Percentiles rank a stretch among this genome's conserved stretches.
phyloP scores from a whole-genome alignment of 129 eudicot genomes.

The Artemisia annua region DNA sequence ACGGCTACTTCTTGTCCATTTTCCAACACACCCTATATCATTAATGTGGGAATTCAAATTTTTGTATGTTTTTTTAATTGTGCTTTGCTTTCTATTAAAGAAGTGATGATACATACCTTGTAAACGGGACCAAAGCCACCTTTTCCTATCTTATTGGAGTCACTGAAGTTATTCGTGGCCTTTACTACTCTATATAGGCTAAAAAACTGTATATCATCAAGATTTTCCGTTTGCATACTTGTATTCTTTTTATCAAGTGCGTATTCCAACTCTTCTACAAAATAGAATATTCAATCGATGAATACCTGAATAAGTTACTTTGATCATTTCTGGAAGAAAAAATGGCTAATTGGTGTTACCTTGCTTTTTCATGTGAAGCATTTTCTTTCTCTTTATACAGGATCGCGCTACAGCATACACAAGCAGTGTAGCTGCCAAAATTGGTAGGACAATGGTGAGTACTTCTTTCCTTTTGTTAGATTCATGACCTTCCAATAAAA shows the following conservation, averaged over 20 bases:
- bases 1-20: slow-evolving; percentile 32
- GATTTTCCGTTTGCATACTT: slow-evolving; percentile 18
- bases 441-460: not conserved
- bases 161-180: slow-evolving; percentile 32
- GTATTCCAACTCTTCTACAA: slow-evolving; percentile 1
- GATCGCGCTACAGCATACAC: not conserved
- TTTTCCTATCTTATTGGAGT: slow-evolving; percentile 21
- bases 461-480: not conserved
- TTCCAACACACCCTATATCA: slow-evolving; percentile 22
- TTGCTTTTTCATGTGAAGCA: not conserved
- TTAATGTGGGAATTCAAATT: no score
- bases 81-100: not conserved
- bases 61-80: no score
- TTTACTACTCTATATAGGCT: slow-evolving; percentile 8
- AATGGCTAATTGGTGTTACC: not conserved
- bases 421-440: not conserved
- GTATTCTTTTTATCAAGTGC: not conserved
- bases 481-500: not conserved
- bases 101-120: slow-evolving; percentile 5
- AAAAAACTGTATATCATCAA: slow-evolving; percentile 28
- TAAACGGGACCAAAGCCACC: slow-evolving; percentile 32
- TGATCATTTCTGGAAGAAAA: not conserved
- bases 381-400: slow-evolving; percentile 12
- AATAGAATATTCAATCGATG: not conserved
- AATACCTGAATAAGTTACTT: not conserved